These are phyloP conservation scores for Citrus reticulata DNA, from an alignment of 345 rosid species.

Conservation along the genomic window DNA sequence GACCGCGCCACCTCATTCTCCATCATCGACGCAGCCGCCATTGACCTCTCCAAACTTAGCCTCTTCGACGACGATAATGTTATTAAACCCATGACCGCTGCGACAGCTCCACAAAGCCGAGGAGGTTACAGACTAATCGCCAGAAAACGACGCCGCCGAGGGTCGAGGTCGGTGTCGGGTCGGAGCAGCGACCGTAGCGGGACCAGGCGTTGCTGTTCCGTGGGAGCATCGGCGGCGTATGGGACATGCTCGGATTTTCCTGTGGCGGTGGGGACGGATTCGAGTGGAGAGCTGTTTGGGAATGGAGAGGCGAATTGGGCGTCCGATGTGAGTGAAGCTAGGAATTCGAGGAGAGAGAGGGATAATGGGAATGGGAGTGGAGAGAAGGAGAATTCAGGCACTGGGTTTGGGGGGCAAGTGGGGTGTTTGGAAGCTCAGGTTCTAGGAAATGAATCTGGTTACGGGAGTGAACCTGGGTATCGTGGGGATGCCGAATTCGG, in stretches of 20 bases:
- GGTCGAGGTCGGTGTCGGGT: constrained; percentile 88
- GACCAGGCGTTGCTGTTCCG: constrained; percentile 83
- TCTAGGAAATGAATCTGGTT: constrained; percentile 80
- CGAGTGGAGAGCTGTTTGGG: constrained; percentile 89
- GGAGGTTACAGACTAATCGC: constrained; percentile 46
- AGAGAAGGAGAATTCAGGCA: constrained; percentile 44
- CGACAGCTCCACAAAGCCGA: constrained; percentile 21
- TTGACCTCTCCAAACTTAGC: constrained; percentile 71
- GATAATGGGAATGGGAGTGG: constrained; percentile 56
- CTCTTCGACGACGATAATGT: constrained; percentile 62
- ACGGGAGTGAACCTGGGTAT: constrained; percentile 95
- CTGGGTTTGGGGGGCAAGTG: constrained; percentile 46
- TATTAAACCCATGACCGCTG: constrained; percentile 12
- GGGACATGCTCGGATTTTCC: constrained; percentile 94
- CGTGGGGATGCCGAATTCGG: constrained; percentile 98
- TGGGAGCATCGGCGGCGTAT: constrained; percentile 72
- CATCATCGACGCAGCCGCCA: constrained; percentile 37
- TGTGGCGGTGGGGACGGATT: constrained; percentile 82
- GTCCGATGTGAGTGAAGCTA: constrained; percentile 85
- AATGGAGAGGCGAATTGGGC: constrained; percentile 80
- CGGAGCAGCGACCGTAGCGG: constrained; percentile 93
- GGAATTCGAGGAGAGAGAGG: constrained; percentile 55
- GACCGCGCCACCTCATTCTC: constrained; percentile 88
- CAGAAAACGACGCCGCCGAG: constrained; percentile 73
- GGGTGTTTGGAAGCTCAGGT: constrained; percentile 63